Evolutionary conservation across 129 eudicot genomes (phyloP).

Genomic region (Arctium minus): DNA sequence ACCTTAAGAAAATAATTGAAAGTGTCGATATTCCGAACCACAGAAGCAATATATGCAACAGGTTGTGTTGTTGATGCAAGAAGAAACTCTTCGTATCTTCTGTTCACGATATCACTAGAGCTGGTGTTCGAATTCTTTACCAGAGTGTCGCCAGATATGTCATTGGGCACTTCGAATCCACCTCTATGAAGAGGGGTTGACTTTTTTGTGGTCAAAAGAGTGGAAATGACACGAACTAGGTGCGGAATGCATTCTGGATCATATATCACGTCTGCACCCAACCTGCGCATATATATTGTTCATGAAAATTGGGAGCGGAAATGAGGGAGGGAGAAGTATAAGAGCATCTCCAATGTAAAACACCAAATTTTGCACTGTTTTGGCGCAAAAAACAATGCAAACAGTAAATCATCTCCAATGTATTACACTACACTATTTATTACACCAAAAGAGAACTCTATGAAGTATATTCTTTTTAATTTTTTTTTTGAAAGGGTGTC

Average conservation of each 20-base stretch:
- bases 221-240: conserved; percentile 57
- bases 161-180: not conserved
- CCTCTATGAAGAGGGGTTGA: conserved; percentile 5
- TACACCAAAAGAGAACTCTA: too few relatives aligned
- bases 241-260: conserved; percentile 84
- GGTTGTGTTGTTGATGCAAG: conserved; percentile 27
- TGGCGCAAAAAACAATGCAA: not conserved
- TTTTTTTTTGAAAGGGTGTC: too few relatives aligned
- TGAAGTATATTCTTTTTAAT: too few relatives aligned
- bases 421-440: too few relatives aligned
- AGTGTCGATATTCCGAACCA: conserved; percentile 69
- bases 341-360: too few relatives aligned
- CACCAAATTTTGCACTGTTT: too few relatives aligned
- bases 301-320: not conserved
- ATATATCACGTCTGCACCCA: conserved; percentile 89
- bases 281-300: conserved; percentile 27
- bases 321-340: not conserved
- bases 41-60: conserved; percentile 80
- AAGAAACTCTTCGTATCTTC: conserved; percentile 14
- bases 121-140: not conserved
- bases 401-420: not conserved
- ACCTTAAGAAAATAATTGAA: conserved; percentile 50
- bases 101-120: not conserved
- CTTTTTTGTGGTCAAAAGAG: conserved; percentile 44
- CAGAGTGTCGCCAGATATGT: not conserved